phyloP scores from a whole-genome alignment of 2,329 filamentous ascomycete species.

The Dactylellina sp. region DNA sequence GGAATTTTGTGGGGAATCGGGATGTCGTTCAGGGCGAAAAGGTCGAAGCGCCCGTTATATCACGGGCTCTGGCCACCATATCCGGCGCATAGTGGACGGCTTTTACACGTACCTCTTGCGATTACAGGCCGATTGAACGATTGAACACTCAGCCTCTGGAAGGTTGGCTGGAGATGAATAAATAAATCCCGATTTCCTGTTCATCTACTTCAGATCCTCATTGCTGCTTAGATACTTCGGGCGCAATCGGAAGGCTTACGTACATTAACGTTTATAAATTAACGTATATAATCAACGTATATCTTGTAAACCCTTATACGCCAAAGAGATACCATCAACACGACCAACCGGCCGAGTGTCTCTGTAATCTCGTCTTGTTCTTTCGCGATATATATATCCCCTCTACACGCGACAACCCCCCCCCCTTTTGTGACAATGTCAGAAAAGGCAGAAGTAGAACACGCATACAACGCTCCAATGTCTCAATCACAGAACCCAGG shows the following conservation, averaged over 20 bases:
- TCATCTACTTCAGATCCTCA: not conserved
- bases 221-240: not conserved
- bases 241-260: not conserved
- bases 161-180: not conserved
- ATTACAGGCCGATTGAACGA: constrained; percentile 1
- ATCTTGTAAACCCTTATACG: not conserved
- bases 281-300: too few relatives aligned
- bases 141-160: not conserved
- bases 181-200: constrained; percentile 12
- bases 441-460: constrained; percentile 38
- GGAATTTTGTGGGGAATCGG: constrained; percentile 44
- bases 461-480: constrained; percentile 21
- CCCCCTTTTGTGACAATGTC: constrained; percentile 1
- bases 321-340: not conserved
- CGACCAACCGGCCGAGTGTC: too few relatives aligned
- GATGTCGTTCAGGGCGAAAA: constrained; percentile 10
- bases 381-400: not conserved
- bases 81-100: constrained; percentile 7
- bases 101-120: not conserved
- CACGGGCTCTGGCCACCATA: constrained; percentile 24
- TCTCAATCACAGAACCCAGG: constrained; percentile 24
- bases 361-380: too few relatives aligned
- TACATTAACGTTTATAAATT: not conserved
- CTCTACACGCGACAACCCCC: not conserved
- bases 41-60: constrained; percentile 27